A percentile compares a stretch with the other conserved stretches of the same genome.
phyloP scores from a whole-genome alignment of 2,329 filamentous ascomycete species.

The Teratosphaeria viscida region DNA sequence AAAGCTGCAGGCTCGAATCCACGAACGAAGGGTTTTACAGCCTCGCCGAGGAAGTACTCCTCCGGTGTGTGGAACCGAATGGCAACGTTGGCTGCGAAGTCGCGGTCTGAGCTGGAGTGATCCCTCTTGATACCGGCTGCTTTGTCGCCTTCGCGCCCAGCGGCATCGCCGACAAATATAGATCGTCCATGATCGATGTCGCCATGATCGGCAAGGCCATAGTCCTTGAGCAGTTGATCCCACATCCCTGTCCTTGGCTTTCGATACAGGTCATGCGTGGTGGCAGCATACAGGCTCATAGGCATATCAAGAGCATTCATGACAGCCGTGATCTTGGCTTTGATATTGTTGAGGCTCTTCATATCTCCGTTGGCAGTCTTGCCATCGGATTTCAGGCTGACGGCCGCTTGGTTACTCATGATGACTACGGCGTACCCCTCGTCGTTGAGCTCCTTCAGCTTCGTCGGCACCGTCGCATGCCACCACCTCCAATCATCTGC shows the following conservation, averaged over 20 bases:
- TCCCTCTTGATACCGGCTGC: slow-evolving; percentile 39
- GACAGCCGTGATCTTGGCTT: slow-evolving; percentile 63
- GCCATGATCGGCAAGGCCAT: slow-evolving; percentile 33
- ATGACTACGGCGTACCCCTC: slow-evolving; percentile 70
- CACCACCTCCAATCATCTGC: slow-evolving; percentile 92
- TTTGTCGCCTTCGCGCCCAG: slow-evolving; percentile 37
- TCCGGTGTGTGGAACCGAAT: slow-evolving; percentile 79
- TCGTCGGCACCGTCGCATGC: slow-evolving; percentile 58
- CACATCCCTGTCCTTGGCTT: slow-evolving; percentile 91
- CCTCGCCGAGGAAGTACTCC: slow-evolving; percentile 71
- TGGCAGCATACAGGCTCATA: slow-evolving; percentile 75
- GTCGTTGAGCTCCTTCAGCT: slow-evolving; percentile 56
- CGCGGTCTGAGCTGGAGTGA: slow-evolving; percentile 52
- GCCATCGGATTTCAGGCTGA: slow-evolving; percentile 58
- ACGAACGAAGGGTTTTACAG: slow-evolving; percentile 54
- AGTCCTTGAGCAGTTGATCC: slow-evolving; percentile 51
- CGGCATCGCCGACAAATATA: slow-evolving; percentile 85
- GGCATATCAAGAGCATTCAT: slow-evolving; percentile 65
- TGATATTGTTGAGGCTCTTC: slow-evolving; percentile 67
- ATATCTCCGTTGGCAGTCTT: slow-evolving; percentile 58
- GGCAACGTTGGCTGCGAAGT: slow-evolving; percentile 77
- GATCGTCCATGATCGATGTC: slow-evolving; percentile 61
- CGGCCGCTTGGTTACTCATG: slow-evolving; percentile 79
- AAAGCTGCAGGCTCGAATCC: slow-evolving; percentile 61
- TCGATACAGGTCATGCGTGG: slow-evolving; percentile 66